Conservation (phyloP, 345 rosid species). For the Aquilaria yunnanensis region DNA sequence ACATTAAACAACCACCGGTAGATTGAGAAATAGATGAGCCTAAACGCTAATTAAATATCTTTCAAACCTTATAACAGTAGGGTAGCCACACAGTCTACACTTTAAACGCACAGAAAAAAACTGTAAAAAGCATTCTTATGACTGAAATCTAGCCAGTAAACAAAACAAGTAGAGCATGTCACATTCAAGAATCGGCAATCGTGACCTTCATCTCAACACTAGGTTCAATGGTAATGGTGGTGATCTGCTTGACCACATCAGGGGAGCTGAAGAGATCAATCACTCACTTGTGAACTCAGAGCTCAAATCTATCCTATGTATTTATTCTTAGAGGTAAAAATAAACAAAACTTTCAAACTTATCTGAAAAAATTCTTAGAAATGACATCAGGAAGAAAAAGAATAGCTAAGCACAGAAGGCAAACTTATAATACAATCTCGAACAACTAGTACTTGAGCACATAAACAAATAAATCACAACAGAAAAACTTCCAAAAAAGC, state of each 20-base stretch:
- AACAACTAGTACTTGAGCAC: too few relatives aligned
- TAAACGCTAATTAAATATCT: too few relatives aligned
- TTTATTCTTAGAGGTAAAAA: slow-evolving; percentile 42
- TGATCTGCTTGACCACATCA: slow-evolving; percentile 73
- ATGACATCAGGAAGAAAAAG: too few relatives aligned
- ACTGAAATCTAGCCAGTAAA: slow-evolving; percentile 6
- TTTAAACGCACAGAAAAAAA: background rate
- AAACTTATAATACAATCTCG: too few relatives aligned
- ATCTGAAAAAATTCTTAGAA: too few relatives aligned
- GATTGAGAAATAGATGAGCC: too few relatives aligned
- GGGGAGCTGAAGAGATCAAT: slow-evolving; percentile 73
- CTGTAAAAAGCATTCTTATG: background rate
- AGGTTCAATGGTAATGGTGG: slow-evolving; percentile 67
- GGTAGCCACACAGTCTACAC: too few relatives aligned
- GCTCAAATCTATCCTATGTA: slow-evolving; percentile 72
- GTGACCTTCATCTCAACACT: slow-evolving; percentile 77
- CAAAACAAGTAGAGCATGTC: background rate
- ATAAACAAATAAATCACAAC: too few relatives aligned
- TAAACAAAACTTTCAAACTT: background rate
- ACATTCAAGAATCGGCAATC: slow-evolving; percentile 43
- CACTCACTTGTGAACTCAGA: slow-evolving; percentile 66
- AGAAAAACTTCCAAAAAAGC: too few relatives aligned
- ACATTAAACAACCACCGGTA: too few relatives aligned
- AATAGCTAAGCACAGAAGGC: too few relatives aligned
- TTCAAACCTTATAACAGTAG: too few relatives aligned